Percentiles rank a stretch among this genome's conserved stretches.
Conservation (phyloP, 2,329 filamentous ascomycete genomes). For the Erysiphe pulchra region DNA sequence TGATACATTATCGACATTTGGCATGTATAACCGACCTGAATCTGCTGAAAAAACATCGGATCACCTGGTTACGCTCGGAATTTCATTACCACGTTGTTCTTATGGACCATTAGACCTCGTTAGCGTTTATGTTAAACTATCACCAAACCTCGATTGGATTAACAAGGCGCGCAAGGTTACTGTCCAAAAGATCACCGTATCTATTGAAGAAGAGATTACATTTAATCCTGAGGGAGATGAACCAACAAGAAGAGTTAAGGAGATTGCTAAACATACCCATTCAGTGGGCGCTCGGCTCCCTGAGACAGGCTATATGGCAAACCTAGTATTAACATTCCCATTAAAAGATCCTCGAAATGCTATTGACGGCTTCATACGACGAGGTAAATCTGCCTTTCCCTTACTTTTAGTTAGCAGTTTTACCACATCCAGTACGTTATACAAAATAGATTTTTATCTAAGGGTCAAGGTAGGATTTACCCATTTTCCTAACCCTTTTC, state of each 20-base stretch:
- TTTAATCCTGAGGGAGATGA: constrained; percentile 96
- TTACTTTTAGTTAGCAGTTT: constrained; percentile 75
- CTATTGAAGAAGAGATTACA: constrained; percentile 94
- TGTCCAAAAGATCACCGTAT: constrained; percentile 79
- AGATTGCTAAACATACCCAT: constrained; percentile 62
- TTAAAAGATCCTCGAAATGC: constrained; percentile 66
- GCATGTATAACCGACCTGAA: constrained; percentile 96
- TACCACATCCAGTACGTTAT: constrained; percentile 77
- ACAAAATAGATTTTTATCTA: constrained; percentile 96
- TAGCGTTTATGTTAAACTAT: constrained; percentile 82
- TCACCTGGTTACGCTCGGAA: constrained; percentile 73
- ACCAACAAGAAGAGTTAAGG: constrained; percentile 70
- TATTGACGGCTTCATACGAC: constrained; percentile 55
- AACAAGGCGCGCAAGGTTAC: constrained; percentile 76
- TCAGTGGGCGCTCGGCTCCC: constrained; percentile 62
- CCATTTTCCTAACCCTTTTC: neutral
- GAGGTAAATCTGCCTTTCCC: constrained; percentile 69
- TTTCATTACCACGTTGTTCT: constrained; percentile 83
- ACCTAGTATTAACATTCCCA: constrained; percentile 74
- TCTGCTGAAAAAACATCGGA: constrained; percentile 66
- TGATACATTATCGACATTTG: constrained; percentile 91
- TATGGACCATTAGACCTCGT: constrained; percentile 91
- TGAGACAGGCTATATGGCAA: constrained; percentile 78
- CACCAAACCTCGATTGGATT: constrained; percentile 78
- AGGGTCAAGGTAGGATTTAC: constrained; percentile 53